Percentiles rank a stretch among this genome's conserved stretches.
phyloP scores from a whole-genome alignment of 2,329 filamentous ascomycete genomes.

The Colletotrichum sublineola region DNA sequence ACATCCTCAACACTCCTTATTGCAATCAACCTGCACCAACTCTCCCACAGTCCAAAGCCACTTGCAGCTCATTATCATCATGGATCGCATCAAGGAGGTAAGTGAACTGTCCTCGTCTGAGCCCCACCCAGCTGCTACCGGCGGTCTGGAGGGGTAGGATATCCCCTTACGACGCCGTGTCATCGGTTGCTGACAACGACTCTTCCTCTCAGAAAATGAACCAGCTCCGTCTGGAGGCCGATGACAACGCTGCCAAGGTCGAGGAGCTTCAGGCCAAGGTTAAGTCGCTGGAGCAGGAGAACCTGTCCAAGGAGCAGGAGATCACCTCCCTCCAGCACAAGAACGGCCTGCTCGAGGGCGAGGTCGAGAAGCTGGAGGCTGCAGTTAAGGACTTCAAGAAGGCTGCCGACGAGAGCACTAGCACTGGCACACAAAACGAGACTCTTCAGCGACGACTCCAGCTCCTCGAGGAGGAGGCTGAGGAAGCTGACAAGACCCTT shows the following conservation, averaged over 20 bases:
- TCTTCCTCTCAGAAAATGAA: conserved; percentile 83
- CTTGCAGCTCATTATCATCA: conserved; percentile 53
- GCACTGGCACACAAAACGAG: conserved; percentile 90
- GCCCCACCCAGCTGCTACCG: conserved; percentile 44
- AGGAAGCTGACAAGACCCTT: conserved; percentile 95
- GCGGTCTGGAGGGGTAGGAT: conserved; percentile 44
- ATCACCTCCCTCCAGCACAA: conserved; percentile 97
- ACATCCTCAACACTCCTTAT: conserved; percentile 50
- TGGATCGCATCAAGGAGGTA: conserved; percentile 94
- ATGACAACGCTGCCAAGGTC: conserved; percentile 83
- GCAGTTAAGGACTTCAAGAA: conserved; percentile 90
- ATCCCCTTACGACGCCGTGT: conserved; percentile 28
- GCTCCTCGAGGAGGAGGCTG: conserved; percentile 97
- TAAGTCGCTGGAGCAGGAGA: conserved; percentile 94
- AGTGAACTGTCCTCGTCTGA: conserved; percentile 59
- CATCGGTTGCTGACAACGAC: conserved; percentile 39
- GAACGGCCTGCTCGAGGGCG: conserved; percentile 88
- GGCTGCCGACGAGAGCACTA: conserved; percentile 84
- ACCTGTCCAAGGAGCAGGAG: conserved; percentile 96
- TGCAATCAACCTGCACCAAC: conserved; percentile 42
- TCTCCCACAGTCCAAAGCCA: conserved; percentile 47
- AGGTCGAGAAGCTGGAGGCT: conserved; percentile 93
- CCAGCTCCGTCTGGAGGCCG: conserved; percentile 92
- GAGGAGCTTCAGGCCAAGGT: conserved; percentile 90
- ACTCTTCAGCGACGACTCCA: conserved; percentile 91